These are phyloP conservation scores for Pseudophaeomoniella oleicola DNA, from an alignment of 2,329 filamentous ascomycete species.

Conservation along the genomic window DNA sequence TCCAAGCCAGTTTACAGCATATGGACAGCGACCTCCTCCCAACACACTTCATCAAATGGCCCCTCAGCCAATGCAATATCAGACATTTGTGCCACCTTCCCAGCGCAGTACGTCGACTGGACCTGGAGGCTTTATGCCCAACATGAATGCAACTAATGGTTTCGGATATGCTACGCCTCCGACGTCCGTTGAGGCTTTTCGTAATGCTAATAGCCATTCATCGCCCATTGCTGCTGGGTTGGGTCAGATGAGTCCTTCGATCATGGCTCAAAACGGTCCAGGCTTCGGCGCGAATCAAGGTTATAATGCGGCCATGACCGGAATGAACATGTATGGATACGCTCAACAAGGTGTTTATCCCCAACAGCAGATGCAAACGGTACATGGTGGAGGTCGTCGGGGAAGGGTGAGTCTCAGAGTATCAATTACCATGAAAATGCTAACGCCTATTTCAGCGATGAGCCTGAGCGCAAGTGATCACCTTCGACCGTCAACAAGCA, in stretches of 20 bases:
- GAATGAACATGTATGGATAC: conserved; percentile 35
- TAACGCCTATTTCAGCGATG: conserved; percentile 16
- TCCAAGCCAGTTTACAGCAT: conserved; percentile 22
- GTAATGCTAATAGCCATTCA: conserved; percentile 23
- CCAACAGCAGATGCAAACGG: conserved; percentile 24
- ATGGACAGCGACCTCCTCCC: conserved; percentile 20
- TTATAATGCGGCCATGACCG: conserved; percentile 25
- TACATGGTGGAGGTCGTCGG: conserved; percentile 34
- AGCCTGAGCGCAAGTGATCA: no score
- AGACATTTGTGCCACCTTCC: conserved; percentile 35
- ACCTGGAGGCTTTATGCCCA: conserved; percentile 31
- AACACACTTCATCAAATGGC: conserved; percentile 21
- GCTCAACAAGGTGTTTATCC: conserved; percentile 23
- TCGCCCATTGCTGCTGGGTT: conserved; percentile 20
- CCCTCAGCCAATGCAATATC: conserved; percentile 42
- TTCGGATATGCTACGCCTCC: conserved; percentile 26
- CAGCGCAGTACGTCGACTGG: conserved; percentile 26
- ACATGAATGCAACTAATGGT: conserved; percentile 23
- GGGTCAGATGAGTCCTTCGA: conserved; percentile 22
- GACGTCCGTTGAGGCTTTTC: conserved; percentile 24
- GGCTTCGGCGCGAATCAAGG: conserved; percentile 25
- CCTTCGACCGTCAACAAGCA: no score
- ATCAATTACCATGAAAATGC: conserved; percentile 4
- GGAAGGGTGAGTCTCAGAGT: conserved; percentile 33
- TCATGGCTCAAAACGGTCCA: conserved; percentile 30